These are phyloP conservation scores for Ganoderma multipileum DNA, from an alignment of 1,284 basidiomycete species.

Conservation along the genomic window DNA sequence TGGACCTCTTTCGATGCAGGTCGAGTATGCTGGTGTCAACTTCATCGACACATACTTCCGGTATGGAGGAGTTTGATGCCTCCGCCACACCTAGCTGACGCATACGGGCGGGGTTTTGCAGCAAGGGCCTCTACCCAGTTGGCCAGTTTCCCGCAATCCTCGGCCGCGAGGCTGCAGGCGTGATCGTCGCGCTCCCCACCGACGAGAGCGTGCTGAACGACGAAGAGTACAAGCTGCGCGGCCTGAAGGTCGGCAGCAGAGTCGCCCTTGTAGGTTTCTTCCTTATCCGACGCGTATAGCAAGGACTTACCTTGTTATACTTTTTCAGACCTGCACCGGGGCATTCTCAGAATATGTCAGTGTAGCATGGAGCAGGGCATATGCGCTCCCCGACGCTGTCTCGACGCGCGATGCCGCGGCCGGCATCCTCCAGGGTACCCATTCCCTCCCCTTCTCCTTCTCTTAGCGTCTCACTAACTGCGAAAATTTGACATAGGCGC, in stretches of 20 bases:
- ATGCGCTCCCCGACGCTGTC: conserved; percentile 63
- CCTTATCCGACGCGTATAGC: neutral
- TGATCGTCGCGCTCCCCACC: conserved; percentile 74
- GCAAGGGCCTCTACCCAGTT: conserved; percentile 66
- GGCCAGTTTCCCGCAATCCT: conserved; percentile 73
- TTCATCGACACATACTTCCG: conserved; percentile 87
- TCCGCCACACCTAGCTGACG: no score
- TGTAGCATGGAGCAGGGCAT: conserved; percentile 48
- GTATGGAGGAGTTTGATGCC: conserved; percentile 35
- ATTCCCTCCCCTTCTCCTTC: neutral
- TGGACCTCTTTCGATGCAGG: conserved; percentile 42
- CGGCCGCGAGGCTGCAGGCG: conserved; percentile 84
- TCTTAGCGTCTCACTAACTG: neutral
- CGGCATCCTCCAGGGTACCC: conserved; percentile 45
- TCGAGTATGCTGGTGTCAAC: conserved; percentile 78
- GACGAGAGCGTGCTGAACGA: conserved; percentile 60
- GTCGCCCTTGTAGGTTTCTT: conserved; percentile 63
- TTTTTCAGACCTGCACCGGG: conserved; percentile 50
- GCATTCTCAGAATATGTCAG: conserved; percentile 38
- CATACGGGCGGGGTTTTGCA: conserved; percentile 30
- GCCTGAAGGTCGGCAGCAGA: conserved; percentile 64
- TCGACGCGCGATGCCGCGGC: conserved; percentile 74
- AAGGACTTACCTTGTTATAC: neutral
- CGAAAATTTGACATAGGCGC: conserved; percentile 50
- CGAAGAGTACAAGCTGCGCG: conserved; percentile 64